Conservation (phyloP, 164 flowering plant species). For the Houttuynia cordata region DNA sequence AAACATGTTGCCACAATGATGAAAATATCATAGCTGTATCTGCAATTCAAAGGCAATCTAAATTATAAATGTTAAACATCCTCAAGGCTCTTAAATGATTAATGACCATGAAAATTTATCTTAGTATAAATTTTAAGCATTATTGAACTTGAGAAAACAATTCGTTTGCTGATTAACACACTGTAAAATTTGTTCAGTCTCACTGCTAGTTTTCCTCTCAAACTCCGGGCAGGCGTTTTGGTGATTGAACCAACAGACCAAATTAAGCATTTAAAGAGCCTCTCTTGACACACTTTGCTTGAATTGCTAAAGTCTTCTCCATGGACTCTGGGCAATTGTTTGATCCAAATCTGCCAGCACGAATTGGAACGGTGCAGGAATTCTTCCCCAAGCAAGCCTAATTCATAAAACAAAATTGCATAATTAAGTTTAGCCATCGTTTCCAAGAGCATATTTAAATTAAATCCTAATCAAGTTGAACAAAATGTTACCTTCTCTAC, state of each 20-base stretch:
- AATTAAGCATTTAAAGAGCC: background rate
- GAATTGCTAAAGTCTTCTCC: constrained; percentile 52
- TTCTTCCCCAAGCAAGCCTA: constrained; percentile 70
- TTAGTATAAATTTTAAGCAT: background rate
- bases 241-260: background rate
- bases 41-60: too few species aligned
- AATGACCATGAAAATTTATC: background rate
- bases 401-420: background rate
- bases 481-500: constrained; percentile 43
- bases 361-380: constrained; percentile 34
- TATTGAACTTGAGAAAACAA: background rate
- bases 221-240: background rate
- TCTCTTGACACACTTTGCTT: constrained; percentile 32
- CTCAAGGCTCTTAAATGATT: background rate
- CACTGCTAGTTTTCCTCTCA: background rate
- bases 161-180: background rate
- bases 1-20: too few species aligned
- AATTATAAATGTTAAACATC: too few species aligned
- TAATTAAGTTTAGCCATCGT: too few species aligned
- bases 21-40: too few species aligned
- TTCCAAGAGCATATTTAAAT: too few species aligned
- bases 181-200: background rate
- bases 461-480: too few species aligned
- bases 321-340: constrained; percentile 24
- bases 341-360: constrained; percentile 18